phyloP scores from a whole-genome alignment of 2,329 filamentous ascomycete genomes.

The Colletotrichum spinosum region DNA sequence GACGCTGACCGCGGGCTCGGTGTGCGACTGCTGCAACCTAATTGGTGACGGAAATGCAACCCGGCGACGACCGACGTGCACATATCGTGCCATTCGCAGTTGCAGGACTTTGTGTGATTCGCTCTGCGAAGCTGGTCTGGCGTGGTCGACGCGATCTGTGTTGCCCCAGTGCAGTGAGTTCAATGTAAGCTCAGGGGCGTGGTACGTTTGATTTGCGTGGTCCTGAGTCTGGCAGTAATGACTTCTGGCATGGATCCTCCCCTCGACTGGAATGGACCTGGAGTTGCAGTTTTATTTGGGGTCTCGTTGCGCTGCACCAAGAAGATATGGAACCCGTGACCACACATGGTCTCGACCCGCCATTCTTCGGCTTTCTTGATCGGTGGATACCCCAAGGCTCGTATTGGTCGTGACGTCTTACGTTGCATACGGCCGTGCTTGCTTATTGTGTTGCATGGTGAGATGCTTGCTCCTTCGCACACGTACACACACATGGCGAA shows the following conservation, averaged over 20 bases:
- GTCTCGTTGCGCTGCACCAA: not conserved
- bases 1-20: slow-evolving; percentile 12
- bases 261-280: slow-evolving; percentile 29
- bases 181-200: too few relatives aligned
- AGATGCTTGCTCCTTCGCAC: too few relatives aligned
- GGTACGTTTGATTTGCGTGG: not conserved
- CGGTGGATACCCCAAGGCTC: slow-evolving; percentile 15
- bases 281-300: slow-evolving; percentile 18
- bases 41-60: slow-evolving; percentile 1
- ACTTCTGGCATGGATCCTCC: slow-evolving; percentile 17
- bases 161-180: too few relatives aligned
- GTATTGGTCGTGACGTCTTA: slow-evolving; percentile 31
- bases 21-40: not conserved
- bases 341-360: not conserved
- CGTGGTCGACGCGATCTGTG: too few relatives aligned
- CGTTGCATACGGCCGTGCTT: slow-evolving; percentile 7
- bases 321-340: not conserved
- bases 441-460: not conserved
- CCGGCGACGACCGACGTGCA: slow-evolving; percentile 11
- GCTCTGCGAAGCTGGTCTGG: not conserved
- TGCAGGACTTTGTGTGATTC: not conserved
- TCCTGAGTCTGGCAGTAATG: slow-evolving; percentile 2
- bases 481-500: too few relatives aligned
- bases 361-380: not conserved
- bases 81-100: too few relatives aligned